phyloP scores from a whole-genome alignment of 805 yeast species.

The Clavispora carvajalis region DNA sequence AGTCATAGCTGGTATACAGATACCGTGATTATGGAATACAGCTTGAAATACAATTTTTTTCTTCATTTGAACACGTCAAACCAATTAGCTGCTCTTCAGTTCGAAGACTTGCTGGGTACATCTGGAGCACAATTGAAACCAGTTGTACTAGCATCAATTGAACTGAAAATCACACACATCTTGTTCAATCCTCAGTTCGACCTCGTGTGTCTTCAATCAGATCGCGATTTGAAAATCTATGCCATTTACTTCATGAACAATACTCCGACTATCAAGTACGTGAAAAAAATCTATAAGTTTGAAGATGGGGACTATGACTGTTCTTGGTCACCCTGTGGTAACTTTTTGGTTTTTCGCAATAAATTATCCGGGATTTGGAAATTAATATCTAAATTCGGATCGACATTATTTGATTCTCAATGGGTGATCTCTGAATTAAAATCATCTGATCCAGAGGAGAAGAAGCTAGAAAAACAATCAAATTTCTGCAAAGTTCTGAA shows the following conservation, averaged over 20 bases:
- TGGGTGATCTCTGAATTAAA: slow-evolving; percentile 18
- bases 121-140: not conserved
- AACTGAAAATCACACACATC: not conserved
- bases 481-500: slow-evolving; percentile 23
- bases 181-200: slow-evolving; percentile 14
- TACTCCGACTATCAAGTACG: not conserved
- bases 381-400: slow-evolving; percentile 31
- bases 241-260: not conserved
- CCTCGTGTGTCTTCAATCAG: slow-evolving; percentile 7
- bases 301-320: not conserved
- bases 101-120: slow-evolving; percentile 1
- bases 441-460: not conserved
- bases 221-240: slow-evolving; percentile 1
- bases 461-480: not conserved
- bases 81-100: slow-evolving; percentile 21
- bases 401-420: slow-evolving; percentile 22
- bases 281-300: not conserved
- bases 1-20: slow-evolving; percentile 27
- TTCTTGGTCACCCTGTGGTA: slow-evolving; percentile 35
- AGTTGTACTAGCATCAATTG: not conserved
- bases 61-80: slow-evolving; percentile 22
- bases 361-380: slow-evolving; percentile 23
- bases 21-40: slow-evolving; percentile 21
- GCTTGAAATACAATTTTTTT: slow-evolving; percentile 22
- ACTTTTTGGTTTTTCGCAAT: slow-evolving; percentile 22